These are phyloP conservation scores for Kitagawia praeruptora DNA, from an alignment of 129 eudicot genomes.

Conservation along the genomic window DNA sequence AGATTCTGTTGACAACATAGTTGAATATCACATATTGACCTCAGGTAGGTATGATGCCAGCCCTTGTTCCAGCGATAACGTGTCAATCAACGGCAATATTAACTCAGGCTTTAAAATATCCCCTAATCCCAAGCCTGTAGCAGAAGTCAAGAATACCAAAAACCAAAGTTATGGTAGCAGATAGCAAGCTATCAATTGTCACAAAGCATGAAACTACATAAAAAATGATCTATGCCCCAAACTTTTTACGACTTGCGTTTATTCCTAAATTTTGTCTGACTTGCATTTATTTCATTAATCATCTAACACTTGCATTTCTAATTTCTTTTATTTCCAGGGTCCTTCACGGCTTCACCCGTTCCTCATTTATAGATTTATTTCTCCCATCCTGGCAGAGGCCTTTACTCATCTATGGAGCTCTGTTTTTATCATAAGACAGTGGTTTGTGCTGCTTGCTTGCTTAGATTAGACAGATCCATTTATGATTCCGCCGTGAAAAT, in stretches of 20 bases:
- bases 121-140: slow-evolving; percentile 74
- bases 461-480: neutral
- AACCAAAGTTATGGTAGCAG: neutral
- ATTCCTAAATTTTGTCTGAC: neutral
- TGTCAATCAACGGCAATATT: slow-evolving; percentile 63
- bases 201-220: neutral
- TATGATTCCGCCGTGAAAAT: neutral
- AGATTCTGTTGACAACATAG: neutral
- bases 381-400: neutral
- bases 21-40: slow-evolving; percentile 30
- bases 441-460: neutral
- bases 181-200: neutral
- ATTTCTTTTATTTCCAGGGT: neutral
- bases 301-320: neutral
- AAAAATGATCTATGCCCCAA: neutral
- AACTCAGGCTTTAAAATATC: slow-evolving; percentile 91
- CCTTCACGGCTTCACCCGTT: neutral
- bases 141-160: neutral
- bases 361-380: neutral
- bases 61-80: slow-evolving; percentile 52
- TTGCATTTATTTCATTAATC: neutral
- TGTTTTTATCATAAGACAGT: neutral
- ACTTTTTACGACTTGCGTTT: neutral
- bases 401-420: neutral
- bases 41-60: slow-evolving; percentile 79